Conservation (phyloP, 2,329 filamentous ascomycete species). For the Calonectria pseudoturangicola region DNA sequence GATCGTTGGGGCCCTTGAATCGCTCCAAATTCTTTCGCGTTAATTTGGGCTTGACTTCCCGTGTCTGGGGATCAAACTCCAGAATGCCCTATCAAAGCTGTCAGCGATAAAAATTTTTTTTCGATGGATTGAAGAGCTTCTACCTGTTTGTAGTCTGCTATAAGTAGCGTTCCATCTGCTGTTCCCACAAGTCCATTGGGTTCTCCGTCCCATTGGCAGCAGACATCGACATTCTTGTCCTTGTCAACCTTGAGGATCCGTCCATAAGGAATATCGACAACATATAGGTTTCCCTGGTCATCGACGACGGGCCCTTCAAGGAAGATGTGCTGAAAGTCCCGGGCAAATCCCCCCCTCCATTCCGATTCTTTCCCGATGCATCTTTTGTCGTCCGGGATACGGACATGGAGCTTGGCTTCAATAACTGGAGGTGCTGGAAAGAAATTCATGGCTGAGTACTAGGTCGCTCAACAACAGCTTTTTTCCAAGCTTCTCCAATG, state of each 20-base stretch:
- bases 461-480: not conserved
- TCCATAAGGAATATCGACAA: conserved; percentile 64
- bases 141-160: conserved; percentile 66
- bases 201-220: conserved; percentile 62
- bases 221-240: conserved; percentile 55
- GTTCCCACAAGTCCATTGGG: conserved; percentile 62
- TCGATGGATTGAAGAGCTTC: not conserved
- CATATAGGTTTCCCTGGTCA: conserved; percentile 58
- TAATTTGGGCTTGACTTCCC: conserved; percentile 56
- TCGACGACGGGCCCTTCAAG: conserved; percentile 62
- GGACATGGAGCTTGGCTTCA: conserved; percentile 59
- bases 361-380: conserved; percentile 59
- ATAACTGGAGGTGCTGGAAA: conserved; percentile 58
- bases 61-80: conserved; percentile 56
- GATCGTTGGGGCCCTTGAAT: conserved; percentile 66
- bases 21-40: conserved; percentile 63
- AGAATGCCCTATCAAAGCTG: conserved; percentile 58
- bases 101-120: not conserved
- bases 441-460: conserved; percentile 57
- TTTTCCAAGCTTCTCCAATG: not conserved
- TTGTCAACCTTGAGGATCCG: conserved; percentile 60
- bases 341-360: conserved; percentile 62
- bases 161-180: conserved; percentile 57
- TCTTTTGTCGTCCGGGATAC: conserved; percentile 59
- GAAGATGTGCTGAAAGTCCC: conserved; percentile 61